Evolutionary conservation across 2,329 filamentous ascomycete genomes (phyloP).

Genomic region (Whalleya microplaca): DNA sequence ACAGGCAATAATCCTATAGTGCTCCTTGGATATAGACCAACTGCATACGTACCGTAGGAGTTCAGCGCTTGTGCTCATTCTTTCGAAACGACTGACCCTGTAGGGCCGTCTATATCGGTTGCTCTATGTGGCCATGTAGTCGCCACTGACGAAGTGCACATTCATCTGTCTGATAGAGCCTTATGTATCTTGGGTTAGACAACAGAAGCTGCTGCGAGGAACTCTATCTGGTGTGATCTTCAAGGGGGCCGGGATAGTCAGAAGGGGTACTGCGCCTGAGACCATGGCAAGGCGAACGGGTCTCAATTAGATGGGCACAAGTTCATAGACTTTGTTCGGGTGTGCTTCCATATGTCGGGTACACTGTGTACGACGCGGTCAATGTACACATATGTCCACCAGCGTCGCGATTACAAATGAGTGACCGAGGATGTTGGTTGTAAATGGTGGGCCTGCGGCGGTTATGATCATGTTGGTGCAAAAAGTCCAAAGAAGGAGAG

Average conservation of each 20-base stretch:
- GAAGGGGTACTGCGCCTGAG: background rate
- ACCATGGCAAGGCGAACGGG: conserved; percentile 2
- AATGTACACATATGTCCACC: background rate
- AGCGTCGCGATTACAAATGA: background rate
- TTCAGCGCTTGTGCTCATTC: conserved; percentile 19
- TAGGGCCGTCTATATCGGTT: conserved; percentile 1
- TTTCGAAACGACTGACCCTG: conserved; percentile 2
- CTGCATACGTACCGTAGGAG: conserved; percentile 1
- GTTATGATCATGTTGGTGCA: conserved; percentile 21
- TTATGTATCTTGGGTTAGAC: background rate
- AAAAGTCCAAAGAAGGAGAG: background rate
- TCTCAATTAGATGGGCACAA: conserved; percentile 15
- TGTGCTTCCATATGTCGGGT: background rate
- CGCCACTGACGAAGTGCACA: conserved; percentile 7
- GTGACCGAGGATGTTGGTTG: conserved; percentile 21
- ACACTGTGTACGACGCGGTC: conserved; percentile 12
- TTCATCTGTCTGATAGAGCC: background rate
- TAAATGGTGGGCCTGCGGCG: conserved; percentile 19
- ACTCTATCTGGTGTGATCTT: conserved; percentile 7
- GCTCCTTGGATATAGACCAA: conserved; percentile 3
- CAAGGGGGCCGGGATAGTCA: conserved; percentile 7
- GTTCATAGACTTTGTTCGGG: conserved; percentile 9
- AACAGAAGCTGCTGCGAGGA: conserved; percentile 5
- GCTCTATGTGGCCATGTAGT: conserved; percentile 1
- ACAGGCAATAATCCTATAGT: background rate